Conservation (phyloP, 805 yeast genomes). For the Yamadazyma insecticola region DNA sequence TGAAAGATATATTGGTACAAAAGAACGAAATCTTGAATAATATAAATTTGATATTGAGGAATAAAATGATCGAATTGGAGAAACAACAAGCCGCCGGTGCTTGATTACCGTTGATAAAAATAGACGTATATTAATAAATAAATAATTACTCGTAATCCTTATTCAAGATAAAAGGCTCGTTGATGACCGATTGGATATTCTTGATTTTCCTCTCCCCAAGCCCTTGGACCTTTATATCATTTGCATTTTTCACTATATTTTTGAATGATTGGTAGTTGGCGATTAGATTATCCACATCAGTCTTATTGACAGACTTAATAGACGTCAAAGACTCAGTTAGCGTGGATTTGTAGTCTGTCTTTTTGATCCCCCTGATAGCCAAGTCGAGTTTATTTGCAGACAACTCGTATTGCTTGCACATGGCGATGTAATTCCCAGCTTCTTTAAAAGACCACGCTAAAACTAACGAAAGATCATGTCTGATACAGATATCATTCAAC, state of each 20-base stretch:
- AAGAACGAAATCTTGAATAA: slow-evolving; percentile 62
- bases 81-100: slow-evolving; percentile 15
- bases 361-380: slow-evolving; percentile 38
- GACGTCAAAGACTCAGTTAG: slow-evolving; percentile 43
- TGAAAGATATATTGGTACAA: slow-evolving; percentile 70
- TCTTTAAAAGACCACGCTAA: slow-evolving; percentile 52
- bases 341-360: slow-evolving; percentile 41
- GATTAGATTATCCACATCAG: slow-evolving; percentile 47
- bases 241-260: slow-evolving; percentile 33
- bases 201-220: slow-evolving; percentile 44
- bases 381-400: slow-evolving; percentile 23
- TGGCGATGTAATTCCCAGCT: slow-evolving; percentile 39
- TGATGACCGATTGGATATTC: slow-evolving; percentile 35
- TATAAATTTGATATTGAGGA: slow-evolving; percentile 54
- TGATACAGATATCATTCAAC: slow-evolving; percentile 44
- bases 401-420: slow-evolving; percentile 33
- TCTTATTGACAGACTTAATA: slow-evolving; percentile 46
- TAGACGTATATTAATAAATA: background rate
- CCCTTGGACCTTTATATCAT: slow-evolving; percentile 34
- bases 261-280: slow-evolving; percentile 45
- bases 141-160: background rate
- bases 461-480: slow-evolving; percentile 45
- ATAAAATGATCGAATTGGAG: slow-evolving; percentile 46
- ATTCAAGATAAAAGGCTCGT: slow-evolving; percentile 49
- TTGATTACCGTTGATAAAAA: background rate